A percentile compares a stretch with the other conserved stretches of the same genome.
Evolutionary conservation across 768 basidiomycete species (phyloP).

Genomic region (Tulasnella sp.): DNA sequence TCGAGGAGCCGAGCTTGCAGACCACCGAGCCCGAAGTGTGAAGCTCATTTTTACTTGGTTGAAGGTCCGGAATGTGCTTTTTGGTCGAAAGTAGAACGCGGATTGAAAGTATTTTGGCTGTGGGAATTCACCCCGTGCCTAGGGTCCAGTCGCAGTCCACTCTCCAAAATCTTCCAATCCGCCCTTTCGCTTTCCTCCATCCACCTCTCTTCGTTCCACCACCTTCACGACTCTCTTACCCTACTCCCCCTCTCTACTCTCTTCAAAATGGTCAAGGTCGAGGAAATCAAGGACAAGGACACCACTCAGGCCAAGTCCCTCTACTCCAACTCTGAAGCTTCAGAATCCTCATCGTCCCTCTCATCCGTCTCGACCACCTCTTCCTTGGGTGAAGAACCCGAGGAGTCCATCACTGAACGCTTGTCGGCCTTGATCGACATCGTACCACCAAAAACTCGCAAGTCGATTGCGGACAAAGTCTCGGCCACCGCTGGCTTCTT

Average conservation of each 20-base stretch:
- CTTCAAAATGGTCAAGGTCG: conserved; percentile 79
- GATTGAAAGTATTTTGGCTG: conserved; percentile 13
- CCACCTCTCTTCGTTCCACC: conserved; percentile 1
- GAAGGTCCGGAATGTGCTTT: not conserved
- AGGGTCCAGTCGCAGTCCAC: not conserved
- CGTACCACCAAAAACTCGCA: conserved; percentile 85
- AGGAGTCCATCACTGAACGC: conserved; percentile 81
- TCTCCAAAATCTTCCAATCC: conserved; percentile 20
- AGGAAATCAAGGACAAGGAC: conserved; percentile 53
- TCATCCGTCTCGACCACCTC: conserved; percentile 63
- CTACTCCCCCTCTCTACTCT: not conserved
- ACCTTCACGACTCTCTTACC: conserved; percentile 11
- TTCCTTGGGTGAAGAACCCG: conserved; percentile 43
- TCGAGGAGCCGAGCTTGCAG: not conserved
- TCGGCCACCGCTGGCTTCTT: conserved; percentile 59
- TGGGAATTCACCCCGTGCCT: not conserved
- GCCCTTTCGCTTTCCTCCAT: conserved; percentile 2
- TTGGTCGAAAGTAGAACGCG: not conserved
- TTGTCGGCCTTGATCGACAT: conserved; percentile 92
- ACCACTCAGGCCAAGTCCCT: conserved; percentile 48
- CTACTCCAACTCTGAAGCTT: conserved; percentile 61
- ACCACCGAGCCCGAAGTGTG: not conserved
- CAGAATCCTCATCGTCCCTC: conserved; percentile 59
- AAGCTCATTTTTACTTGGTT: conserved; percentile 16
- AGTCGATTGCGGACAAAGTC: conserved; percentile 60